These are phyloP conservation scores for Xylariaceae sp. DNA, from an alignment of 2,329 filamentous ascomycete species.

Conservation along the genomic window DNA sequence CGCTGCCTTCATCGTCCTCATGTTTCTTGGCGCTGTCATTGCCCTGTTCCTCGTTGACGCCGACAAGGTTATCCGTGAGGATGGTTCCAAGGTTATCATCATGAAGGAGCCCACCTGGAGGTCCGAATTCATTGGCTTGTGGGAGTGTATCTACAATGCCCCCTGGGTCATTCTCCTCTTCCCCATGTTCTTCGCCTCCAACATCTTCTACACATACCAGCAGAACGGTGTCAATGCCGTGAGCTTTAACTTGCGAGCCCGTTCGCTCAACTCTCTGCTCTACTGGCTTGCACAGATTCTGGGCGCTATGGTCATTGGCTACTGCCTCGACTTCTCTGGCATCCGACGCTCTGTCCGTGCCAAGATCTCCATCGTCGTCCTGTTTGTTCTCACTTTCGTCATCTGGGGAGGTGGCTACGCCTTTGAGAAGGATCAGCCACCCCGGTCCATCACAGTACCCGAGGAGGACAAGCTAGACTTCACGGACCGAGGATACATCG, in stretches of 20 bases:
- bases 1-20: conserved; percentile 71
- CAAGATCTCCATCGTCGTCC: conserved; percentile 53
- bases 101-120: conserved; percentile 78
- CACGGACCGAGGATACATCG: conserved; percentile 58
- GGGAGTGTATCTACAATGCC: conserved; percentile 60
- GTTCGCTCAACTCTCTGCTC: conserved; percentile 66
- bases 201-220: conserved; percentile 80
- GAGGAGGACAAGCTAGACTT: conserved; percentile 47
- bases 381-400: conserved; percentile 64
- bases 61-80: conserved; percentile 63
- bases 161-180: conserved; percentile 69
- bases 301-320: conserved; percentile 66
- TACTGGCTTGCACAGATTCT: conserved; percentile 74
- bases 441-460: conserved; percentile 33
- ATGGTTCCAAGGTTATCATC: conserved; percentile 67
- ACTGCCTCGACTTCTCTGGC: conserved; percentile 56
- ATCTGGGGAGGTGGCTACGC: conserved; percentile 73
- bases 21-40: conserved; percentile 61
- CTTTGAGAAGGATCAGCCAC: conserved; percentile 59
- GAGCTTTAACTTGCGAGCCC: conserved; percentile 69
- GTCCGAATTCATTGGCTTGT: conserved; percentile 66
- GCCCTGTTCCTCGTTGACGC: conserved; percentile 63
- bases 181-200: conserved; percentile 77
- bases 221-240: conserved; percentile 69
- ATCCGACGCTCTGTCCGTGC: conserved; percentile 62